Evolutionary conservation across 108 stramenopile genomes (phyloP), one percentile per base, ranked within the genome.

Genomic region (Epithemia pelagica): DNA sequence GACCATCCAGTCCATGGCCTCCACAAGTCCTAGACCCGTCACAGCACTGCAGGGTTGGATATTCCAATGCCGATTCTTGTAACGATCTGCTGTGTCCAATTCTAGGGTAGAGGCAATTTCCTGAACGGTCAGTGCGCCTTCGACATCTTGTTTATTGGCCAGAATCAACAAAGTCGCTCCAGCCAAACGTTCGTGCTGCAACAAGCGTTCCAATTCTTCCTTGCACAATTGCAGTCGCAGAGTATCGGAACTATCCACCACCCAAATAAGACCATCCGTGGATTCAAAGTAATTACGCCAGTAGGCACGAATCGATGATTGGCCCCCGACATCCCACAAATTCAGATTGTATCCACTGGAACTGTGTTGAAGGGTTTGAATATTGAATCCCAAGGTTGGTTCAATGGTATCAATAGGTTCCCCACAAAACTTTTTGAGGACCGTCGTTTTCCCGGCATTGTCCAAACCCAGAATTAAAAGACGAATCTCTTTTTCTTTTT

Each of bases 271-370:
- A 3, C 98, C 99, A 76, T 99, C 99, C 27, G 99, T 99, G 58
- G 82, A 64, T 73, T 99, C 99, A 75, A 98, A 99, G 69, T 99
- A 99, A 64, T 99, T 99, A 5, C 97, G 68, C 99, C 99, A 99
- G 82, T 99, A 99, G 19, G 97, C 90, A 0, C 99, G 92, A 37
- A 99, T 98, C 1, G 97, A 96, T 58, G 92, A 91, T 82, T 99
- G 99, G 3, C 99, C 99, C 21, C 99, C 99, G 30, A 99, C 95
- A 68, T 99, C 99, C 99, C 99, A 99, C 54, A 90, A 29, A 61
- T 91, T 86, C 0, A 97, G 69, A 28, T 75, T 71, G 57, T 90
- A 96, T 24, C 73, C 28, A 25, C 25, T 28, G 18, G 32, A 76
- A 28, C 80, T 64, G 66, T 96, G 92, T 57, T 96, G 92, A 15